These are phyloP conservation scores for Nicotiana tomentosiformis DNA, from an alignment of 257 asterid genomes.

Conservation along the genomic window DNA sequence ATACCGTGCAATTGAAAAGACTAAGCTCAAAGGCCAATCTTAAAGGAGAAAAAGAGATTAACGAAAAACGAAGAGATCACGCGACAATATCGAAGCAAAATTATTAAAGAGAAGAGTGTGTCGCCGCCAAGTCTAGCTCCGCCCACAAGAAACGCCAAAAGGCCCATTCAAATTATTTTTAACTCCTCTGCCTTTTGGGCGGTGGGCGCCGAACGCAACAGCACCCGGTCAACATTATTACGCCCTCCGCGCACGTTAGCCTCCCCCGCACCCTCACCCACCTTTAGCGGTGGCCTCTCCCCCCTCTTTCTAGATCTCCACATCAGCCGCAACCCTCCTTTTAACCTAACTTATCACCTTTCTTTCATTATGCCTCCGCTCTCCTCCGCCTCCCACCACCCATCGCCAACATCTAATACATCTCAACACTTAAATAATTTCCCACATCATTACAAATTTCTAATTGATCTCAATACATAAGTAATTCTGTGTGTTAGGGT, in stretches of 20 bases:
- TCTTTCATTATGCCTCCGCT: constrained; percentile 50
- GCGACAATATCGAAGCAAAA: no score
- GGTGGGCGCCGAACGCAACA: constrained; percentile 6
- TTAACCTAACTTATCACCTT: constrained; percentile 38
- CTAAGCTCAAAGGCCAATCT: no score
- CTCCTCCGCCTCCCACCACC: constrained; percentile 24
- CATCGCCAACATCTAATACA: not conserved
- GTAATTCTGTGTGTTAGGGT: constrained; percentile 15
- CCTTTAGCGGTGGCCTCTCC: constrained; percentile 64
- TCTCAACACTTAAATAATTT: constrained; percentile 5
- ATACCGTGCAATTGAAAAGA: no score
- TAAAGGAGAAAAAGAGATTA: no score
- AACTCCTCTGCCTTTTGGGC: not conserved
- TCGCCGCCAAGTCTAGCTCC: not conserved
- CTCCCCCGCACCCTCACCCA: constrained; percentile 31
- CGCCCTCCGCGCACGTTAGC: constrained; percentile 70
- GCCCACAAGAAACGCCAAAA: not conserved
- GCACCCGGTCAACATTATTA: constrained; percentile 4
- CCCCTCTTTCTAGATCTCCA: constrained; percentile 54
- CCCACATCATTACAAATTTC: not conserved
- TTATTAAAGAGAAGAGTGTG: no score
- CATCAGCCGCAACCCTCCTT: constrained; percentile 51
- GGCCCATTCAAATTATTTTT: not conserved
- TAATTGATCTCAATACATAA: constrained; percentile 3
- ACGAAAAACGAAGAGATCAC: no score